phyloP scores from a whole-genome alignment of 805 yeast species.

The Peterozyma toletana region DNA sequence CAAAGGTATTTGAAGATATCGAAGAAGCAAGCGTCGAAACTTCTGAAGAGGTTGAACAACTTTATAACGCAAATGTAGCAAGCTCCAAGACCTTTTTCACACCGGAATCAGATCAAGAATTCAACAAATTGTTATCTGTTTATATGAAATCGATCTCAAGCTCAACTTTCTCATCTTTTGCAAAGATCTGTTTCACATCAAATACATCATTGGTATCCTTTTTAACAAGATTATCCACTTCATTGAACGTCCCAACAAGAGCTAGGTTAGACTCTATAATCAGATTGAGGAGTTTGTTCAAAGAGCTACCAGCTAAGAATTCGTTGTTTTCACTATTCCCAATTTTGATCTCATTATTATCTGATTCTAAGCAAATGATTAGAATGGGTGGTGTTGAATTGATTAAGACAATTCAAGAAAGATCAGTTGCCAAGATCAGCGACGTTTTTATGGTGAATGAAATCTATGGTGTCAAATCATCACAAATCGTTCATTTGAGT shows the following conservation, averaged over 20 bases:
- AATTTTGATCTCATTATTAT: conserved; percentile 43
- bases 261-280: conserved; percentile 45
- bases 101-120: conserved; percentile 28
- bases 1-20: conserved; percentile 18
- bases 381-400: conserved; percentile 36
- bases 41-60: conserved; percentile 14
- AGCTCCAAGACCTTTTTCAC: conserved; percentile 26
- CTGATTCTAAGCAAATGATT: conserved; percentile 41
- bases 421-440: conserved; percentile 24
- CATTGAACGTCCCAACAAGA: conserved; percentile 52
- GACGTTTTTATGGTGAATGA: conserved; percentile 44
- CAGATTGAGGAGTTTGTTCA: conserved; percentile 27
- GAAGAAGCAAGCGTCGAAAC: conserved; percentile 20
- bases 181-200: conserved; percentile 27
- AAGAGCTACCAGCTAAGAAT: conserved; percentile 22
- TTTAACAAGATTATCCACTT: conserved; percentile 45
- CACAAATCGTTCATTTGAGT: conserved; percentile 46
- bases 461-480: conserved; percentile 49
- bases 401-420: conserved; percentile 27
- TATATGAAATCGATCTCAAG: conserved; percentile 36
- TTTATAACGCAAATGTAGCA: conserved; percentile 12
- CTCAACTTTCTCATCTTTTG: conserved; percentile 16
- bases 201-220: conserved; percentile 47
- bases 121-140: conserved; percentile 30
- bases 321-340: conserved; percentile 53